Evolutionary conservation across 345 rosid genomes (phyloP).

Genomic region (Cardiospermum halicacabum): DNA sequence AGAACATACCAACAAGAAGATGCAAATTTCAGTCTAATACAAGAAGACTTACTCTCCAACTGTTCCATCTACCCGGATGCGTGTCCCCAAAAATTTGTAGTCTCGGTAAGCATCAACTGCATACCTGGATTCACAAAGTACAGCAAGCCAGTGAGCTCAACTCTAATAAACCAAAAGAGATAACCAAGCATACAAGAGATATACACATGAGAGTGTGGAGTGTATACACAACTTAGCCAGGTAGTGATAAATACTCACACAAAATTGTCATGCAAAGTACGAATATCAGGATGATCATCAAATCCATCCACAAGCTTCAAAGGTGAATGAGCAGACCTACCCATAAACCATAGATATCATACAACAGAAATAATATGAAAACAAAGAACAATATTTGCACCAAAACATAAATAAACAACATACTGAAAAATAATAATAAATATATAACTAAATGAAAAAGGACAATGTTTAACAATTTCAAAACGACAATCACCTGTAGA

Average conservation of each 20-base stretch:
- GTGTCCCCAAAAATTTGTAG: slow-evolving; percentile 83
- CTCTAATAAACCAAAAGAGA: neutral
- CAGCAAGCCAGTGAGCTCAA: slow-evolving; percentile 11
- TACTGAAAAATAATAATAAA: too few relatives aligned
- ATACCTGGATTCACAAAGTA: slow-evolving; percentile 40
- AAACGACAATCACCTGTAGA: slow-evolving; percentile 86
- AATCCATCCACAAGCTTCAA: slow-evolving; percentile 72
- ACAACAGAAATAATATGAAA: slow-evolving; percentile 3
- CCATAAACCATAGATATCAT: neutral
- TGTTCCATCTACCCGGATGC: slow-evolving; percentile 82
- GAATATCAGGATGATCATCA: slow-evolving; percentile 79
- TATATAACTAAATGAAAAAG: too few relatives aligned
- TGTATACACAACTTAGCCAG: neutral
- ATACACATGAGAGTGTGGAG: neutral
- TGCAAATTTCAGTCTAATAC: slow-evolving; percentile 9
- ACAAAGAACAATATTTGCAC: neutral
- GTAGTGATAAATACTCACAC: slow-evolving; percentile 45
- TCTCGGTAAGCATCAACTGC: slow-evolving; percentile 71
- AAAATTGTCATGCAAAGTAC: slow-evolving; percentile 90
- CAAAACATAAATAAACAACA: too few relatives aligned
- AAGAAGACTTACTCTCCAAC: slow-evolving; percentile 81
- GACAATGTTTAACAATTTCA: too few relatives aligned
- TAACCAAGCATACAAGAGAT: neutral
- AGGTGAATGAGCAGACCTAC: slow-evolving; percentile 81
- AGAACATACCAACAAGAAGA: slow-evolving; percentile 7